Conservation (phyloP, 202 grass and related monocot genomes). For the Eragrostis tef region DNA sequence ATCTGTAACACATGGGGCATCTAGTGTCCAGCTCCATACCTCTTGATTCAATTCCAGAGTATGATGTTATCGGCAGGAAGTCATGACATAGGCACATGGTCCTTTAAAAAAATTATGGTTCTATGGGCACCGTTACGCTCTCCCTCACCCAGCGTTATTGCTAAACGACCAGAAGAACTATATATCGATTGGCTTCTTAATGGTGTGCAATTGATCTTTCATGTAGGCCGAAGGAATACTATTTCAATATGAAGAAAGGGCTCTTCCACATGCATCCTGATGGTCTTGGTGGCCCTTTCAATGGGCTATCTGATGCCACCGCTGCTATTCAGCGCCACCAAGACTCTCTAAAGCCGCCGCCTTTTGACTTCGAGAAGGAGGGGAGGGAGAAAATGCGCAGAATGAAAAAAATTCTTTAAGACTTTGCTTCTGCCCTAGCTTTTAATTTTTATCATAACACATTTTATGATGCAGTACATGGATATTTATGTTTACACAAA, state of each 20-base stretch:
- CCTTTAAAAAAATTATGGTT: too few relatives aligned
- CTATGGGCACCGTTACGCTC: too few relatives aligned
- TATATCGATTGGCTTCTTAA: neutral
- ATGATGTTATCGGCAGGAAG: too few relatives aligned
- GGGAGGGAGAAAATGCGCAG: neutral
- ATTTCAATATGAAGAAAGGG: neutral
- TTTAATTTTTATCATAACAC: neutral
- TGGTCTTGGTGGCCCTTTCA: neutral
- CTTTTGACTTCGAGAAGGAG: neutral
- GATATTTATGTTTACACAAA: neutral
- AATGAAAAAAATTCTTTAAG: neutral
- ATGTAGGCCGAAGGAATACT: neutral
- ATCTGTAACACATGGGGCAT: too few relatives aligned
- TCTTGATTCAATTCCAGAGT: too few relatives aligned
- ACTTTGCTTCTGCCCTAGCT: neutral
- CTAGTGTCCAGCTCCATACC: too few relatives aligned
- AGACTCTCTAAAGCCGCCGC: neutral
- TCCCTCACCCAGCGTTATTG: too few relatives aligned
- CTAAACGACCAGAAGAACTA: too few relatives aligned
- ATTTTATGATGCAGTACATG: neutral
- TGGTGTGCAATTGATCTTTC: neutral
- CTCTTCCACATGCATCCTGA: neutral
- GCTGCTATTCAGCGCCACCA: neutral
- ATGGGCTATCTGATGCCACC: neutral
- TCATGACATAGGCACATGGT: too few relatives aligned